Evolutionary conservation across 2,329 filamentous ascomycete genomes (phyloP).

Genomic region (Trichoderma sp.): DNA sequence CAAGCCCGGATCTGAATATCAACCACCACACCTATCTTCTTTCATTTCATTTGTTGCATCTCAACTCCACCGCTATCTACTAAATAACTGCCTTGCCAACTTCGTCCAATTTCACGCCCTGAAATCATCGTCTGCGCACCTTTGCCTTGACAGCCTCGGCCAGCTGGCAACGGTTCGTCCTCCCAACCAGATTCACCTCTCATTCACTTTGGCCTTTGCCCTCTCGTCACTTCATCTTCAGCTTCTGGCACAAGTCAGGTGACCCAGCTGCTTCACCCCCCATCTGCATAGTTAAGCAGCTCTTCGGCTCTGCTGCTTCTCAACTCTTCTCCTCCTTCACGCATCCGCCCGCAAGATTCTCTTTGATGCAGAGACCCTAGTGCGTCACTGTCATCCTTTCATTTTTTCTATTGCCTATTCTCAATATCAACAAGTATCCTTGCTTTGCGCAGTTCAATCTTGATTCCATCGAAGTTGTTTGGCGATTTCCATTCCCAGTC

Average conservation of each 20-base stretch:
- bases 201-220: neutral
- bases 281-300: neutral
- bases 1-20: neutral
- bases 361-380: neutral
- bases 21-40: neutral
- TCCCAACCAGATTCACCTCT: neutral
- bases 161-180: neutral
- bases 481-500: neutral
- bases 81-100: neutral
- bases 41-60: too few relatives aligned
- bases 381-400: neutral
- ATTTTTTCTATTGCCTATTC: neutral
- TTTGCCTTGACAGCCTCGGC: neutral
- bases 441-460: too few relatives aligned
- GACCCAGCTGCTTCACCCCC: neutral
- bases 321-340: neutral
- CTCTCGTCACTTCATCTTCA: neutral
- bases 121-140: neutral
- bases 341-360: neutral
- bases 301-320: neutral
- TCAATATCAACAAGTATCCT: neutral
- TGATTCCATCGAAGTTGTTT: neutral
- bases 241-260: slow-evolving; percentile 2
- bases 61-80: neutral
- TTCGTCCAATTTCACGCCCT: neutral